Base-by-base conservation (phyloP, 1,284 basidiomycete species). In the Rhodotorula sp. region DNA sequence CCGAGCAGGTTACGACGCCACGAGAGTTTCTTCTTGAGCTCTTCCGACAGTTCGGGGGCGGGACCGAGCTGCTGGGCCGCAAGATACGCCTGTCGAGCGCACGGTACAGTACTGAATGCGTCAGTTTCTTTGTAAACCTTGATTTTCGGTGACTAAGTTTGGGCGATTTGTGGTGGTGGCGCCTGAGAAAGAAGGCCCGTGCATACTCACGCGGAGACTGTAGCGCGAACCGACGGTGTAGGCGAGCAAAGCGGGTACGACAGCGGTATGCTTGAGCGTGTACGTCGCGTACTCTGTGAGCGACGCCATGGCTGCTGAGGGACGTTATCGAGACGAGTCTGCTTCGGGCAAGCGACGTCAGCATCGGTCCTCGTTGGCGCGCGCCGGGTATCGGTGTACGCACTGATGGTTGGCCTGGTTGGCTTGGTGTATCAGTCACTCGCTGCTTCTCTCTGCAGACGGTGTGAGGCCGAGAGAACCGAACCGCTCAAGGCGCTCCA, bases 221-320 rank as follows among this genome's bases (percentile, higher is more conserved):
- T 48, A 16, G 12, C 68, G 60, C 1, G 69, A 49, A 7, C 58
- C 72, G 54, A 71, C 51, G 6, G 46, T n/a, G 67, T 64, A 69
- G 16, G 58, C 69, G 16, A 71, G 5, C 46, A 71, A 62, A 23
- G 49, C 67, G 1, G 72, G 72, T 1, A 74, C 12, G 43, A 71
- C 26, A 1, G 58, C 66, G 3, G 65, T 62, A 23, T 51, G 29
- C 29, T 49, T 18, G 12, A 39, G 58, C 8, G 57, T 56, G 48
- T 43, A 59, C 14, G 31, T 58, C 3, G 60, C 63, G 54, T 68
- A 43, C 5, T 65, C 48, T 29, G 54, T n/a, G 23, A 66, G 20
- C 10, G 52, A 21, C 7, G 26, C 18, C 61, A 60, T 46, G 10
- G 61, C 23, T 12, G 54, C 16, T 61, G 47, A 52, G 51, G 12